Conservation (phyloP, 495 filamentous ascomycete genomes). For the Aspergillus cavernicola region DNA sequence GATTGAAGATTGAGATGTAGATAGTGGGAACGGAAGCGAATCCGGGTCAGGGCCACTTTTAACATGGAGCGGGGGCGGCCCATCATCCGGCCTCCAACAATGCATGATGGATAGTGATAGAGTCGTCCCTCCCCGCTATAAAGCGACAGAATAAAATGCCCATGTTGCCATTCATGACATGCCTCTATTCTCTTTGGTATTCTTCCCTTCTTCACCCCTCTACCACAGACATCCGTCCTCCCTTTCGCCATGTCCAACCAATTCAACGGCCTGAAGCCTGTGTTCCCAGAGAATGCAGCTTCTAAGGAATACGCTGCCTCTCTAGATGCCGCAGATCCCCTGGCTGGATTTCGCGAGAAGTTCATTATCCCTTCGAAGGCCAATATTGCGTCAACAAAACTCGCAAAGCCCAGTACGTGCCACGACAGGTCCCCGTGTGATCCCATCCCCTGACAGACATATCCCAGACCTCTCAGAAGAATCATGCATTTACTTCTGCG, state of each 20-base stretch:
- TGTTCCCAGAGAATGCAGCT: constrained; percentile 34
- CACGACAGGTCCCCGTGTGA: background rate
- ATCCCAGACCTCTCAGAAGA: constrained; percentile 37
- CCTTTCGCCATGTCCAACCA: constrained; percentile 15
- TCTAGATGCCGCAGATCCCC: constrained; percentile 65
- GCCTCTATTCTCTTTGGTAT: background rate
- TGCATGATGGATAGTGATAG: too few relatives aligned
- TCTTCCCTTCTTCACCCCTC: background rate
- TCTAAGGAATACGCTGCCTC: constrained; percentile 54
- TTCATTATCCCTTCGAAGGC: constrained; percentile 82
- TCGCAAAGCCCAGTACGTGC: constrained; percentile 47
- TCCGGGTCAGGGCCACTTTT: constrained; percentile 8
- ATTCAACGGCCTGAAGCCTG: constrained; percentile 25
- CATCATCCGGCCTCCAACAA: constrained; percentile 16
- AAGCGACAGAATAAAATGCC: background rate
- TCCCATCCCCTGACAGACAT: constrained; percentile 10
- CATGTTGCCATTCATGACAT: background rate
- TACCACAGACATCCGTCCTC: background rate
- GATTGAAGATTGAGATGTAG: too few relatives aligned
- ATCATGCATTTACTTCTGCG: constrained; percentile 79
- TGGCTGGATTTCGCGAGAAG: constrained; percentile 64
- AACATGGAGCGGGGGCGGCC: background rate
- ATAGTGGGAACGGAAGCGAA: constrained; percentile 24
- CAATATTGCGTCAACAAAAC: constrained; percentile 65
- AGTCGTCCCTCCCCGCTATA: constrained; percentile 9